Percentiles rank a stretch among this genome's conserved stretches.
phyloP scores from a whole-genome alignment of 2,329 filamentous ascomycete genomes.

The Albifimbria verrucaria region DNA sequence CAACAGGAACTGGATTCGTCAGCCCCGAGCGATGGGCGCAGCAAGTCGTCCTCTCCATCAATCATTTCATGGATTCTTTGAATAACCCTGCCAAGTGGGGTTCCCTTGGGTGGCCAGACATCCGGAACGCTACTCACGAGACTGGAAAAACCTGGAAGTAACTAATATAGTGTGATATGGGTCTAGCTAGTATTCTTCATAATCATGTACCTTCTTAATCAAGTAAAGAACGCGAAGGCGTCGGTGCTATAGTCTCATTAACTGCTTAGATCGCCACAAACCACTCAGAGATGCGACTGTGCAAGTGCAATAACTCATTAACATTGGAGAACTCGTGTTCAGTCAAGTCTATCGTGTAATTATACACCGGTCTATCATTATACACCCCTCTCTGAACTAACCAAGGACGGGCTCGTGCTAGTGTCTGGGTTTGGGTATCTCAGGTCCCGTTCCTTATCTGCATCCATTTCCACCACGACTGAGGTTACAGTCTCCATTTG shows the following conservation, averaged over 20 bases:
- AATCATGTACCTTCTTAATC: too few relatives aligned
- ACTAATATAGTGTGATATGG: too few relatives aligned
- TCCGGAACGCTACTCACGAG: neutral
- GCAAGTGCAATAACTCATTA: too few relatives aligned
- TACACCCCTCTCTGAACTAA: constrained; percentile 22
- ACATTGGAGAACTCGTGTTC: neutral
- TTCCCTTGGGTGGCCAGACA: constrained; percentile 30
- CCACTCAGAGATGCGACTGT: too few relatives aligned
- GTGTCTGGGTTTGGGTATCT: constrained; percentile 19
- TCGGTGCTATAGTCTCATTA: too few relatives aligned
- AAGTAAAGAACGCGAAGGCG: too few relatives aligned
- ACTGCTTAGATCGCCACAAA: too few relatives aligned
- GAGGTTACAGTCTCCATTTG: constrained; percentile 42
- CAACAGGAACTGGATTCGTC: constrained; percentile 43
- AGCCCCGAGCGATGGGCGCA: constrained; percentile 45
- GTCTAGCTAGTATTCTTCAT: too few relatives aligned
- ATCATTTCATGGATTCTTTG: constrained; percentile 46
- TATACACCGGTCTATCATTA: neutral
- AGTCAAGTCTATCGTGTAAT: neutral
- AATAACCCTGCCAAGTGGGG: constrained; percentile 40
- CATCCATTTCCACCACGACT: constrained; percentile 36
- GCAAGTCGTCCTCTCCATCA: constrained; percentile 48
- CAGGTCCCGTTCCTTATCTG: constrained; percentile 19
- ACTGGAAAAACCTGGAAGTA: neutral
- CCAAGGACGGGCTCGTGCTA: constrained; percentile 21